Percentiles rank a stretch among this genome's conserved stretches.
phyloP scores from a whole-genome alignment of 257 asterid species.

The Eucommia ulmoides region DNA sequence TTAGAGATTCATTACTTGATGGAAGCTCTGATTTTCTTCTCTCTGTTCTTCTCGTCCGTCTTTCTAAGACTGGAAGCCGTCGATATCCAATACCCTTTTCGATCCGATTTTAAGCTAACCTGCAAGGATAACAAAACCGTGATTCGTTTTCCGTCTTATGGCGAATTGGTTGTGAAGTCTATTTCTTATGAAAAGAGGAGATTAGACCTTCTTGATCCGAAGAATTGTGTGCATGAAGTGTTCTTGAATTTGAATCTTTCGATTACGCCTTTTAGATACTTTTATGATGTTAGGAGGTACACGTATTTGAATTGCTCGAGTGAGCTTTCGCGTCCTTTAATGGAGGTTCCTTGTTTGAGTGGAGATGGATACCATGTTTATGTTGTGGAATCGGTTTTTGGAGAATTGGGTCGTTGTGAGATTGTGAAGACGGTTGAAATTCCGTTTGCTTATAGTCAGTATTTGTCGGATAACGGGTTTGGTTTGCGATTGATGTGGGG shows the following conservation, averaged over 20 bases:
- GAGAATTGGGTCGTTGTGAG: constrained; percentile 19
- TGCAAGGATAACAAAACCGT: constrained; percentile 22
- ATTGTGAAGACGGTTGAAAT: constrained; percentile 19
- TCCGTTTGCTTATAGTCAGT: constrained; percentile 37
- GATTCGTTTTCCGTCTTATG: constrained; percentile 21
- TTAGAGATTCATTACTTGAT: neutral
- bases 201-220: constrained; percentile 28
- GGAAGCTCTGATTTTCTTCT: constrained; percentile 1
- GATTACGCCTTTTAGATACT: constrained; percentile 29
- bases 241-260: constrained; percentile 40
- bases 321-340: constrained; percentile 7
- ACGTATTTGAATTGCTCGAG: constrained; percentile 34
- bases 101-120: constrained; percentile 15
- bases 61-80: constrained; percentile 9
- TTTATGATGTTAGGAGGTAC: constrained; percentile 22
- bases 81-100: constrained; percentile 6
- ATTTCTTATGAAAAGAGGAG: constrained; percentile 16
- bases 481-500: constrained; percentile 37
- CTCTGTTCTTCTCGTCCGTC: constrained; percentile 11
- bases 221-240: constrained; percentile 32
- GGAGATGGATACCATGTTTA: constrained; percentile 23
- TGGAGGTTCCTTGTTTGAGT: constrained; percentile 35
- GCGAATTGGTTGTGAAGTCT: constrained; percentile 30
- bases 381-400: constrained; percentile 17
- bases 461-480: constrained; percentile 32